Base-by-base conservation (phyloP, 2,329 filamentous ascomycete genomes). In the Rugonectria rugulosa region DNA sequence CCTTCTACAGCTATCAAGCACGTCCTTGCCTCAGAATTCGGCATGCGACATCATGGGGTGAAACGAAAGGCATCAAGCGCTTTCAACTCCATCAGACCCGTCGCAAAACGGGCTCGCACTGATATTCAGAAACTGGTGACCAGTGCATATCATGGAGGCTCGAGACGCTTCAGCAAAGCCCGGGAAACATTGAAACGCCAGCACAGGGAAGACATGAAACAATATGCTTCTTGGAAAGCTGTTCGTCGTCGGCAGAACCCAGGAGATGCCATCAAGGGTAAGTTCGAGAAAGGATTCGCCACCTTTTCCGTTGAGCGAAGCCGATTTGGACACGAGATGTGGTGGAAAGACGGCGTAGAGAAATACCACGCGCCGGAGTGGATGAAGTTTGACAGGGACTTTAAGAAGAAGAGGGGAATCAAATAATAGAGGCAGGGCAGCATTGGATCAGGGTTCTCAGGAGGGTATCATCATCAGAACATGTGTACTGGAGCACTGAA, bases 341-440 rank as follows among this genome's bases (percentile, higher is more conserved):
- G 73, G 72, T 76, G 74, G 74, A 67, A 61, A 41, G 71, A 72
- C 7, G 72, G 71, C 4, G 68, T 72, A 4, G 64, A 65, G 19
- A 70, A 64, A 53, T 75, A 70, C 50, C 67, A 64, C 15, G 69
- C 69, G 11, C 70, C 71, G 5, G 53, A 63, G 19, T 74, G 72
- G 70, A 70, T 73, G 63, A 54, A 60, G 29, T 73, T 74, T 60
- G 59, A 58, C 17, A 27, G 47, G 34, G 53, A 41, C 23, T 42
- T 42, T 3, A 29, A 32, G 40, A 29, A n/a, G 20, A 31, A 21
- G 36, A 26, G 34, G 26, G n/a, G 34, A 26, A 38, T 15, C 10
- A 26, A 48, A 21, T 23, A 24, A 24, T 43, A 34, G 29, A 36
- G 24, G 29, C 21, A 29, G 34, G 20, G 48, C n/a, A 20, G 32